Percentiles rank a stretch among this genome's conserved stretches.
Evolutionary conservation across 2,329 filamentous ascomycete species (phyloP).

Genomic region (Fonsecaea nubica): DNA sequence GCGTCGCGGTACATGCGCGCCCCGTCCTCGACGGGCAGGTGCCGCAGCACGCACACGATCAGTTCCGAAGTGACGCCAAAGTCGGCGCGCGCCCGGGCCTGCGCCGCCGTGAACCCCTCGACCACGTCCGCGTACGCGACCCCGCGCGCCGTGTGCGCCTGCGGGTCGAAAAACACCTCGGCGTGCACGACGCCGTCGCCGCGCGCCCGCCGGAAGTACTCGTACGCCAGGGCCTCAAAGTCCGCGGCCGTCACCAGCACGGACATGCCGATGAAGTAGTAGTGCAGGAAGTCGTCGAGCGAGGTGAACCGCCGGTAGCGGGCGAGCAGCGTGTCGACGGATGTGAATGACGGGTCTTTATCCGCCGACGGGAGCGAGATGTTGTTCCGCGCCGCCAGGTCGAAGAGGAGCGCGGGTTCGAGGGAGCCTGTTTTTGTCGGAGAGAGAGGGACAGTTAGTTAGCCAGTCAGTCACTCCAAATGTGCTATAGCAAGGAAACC

Average conservation of each 20-base stretch:
- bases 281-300: conserved; percentile 75
- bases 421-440: conserved; percentile 55
- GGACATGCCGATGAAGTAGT: conserved; percentile 79
- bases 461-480: not conserved
- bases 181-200: conserved; percentile 72
- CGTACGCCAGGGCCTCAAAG: conserved; percentile 74
- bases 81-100: conserved; percentile 64
- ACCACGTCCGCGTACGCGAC: conserved; percentile 69
- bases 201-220: conserved; percentile 71
- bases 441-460: not conserved
- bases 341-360: conserved; percentile 68
- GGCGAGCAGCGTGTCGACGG: conserved; percentile 62
- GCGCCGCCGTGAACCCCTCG: conserved; percentile 66
- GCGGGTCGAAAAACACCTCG: conserved; percentile 82
- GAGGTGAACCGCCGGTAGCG: conserved; percentile 73
- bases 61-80: conserved; percentile 69
- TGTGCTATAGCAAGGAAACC: too few species aligned
- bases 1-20: conserved; percentile 35
- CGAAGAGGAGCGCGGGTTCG: conserved; percentile 72
- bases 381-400: conserved; percentile 70
- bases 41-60: conserved; percentile 73
- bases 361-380: conserved; percentile 63
- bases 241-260: conserved; percentile 69
- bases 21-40: conserved; percentile 34
- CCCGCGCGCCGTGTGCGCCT: conserved; percentile 72